A percentile compares a stretch with the other conserved stretches of the same genome.
Conservation (phyloP, 1,284 basidiomycete genomes). For the Cutaneotrichosporon daszewskae region DNA sequence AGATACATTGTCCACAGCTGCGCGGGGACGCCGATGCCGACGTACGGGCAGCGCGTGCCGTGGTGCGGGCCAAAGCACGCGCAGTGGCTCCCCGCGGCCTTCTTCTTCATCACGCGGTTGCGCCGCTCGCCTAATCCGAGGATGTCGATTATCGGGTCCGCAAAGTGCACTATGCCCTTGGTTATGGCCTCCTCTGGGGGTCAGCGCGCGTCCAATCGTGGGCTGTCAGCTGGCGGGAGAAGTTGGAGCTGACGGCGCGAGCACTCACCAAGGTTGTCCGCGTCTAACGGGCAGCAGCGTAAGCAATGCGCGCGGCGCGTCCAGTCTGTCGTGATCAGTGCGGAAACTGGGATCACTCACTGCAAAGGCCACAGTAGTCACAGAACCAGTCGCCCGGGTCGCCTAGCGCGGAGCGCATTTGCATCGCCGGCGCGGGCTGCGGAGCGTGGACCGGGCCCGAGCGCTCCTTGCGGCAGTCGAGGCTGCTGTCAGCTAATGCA, state of each 20-base stretch:
- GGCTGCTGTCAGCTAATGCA: neutral
- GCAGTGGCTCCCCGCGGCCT: neutral
- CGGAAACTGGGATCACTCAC: too few species aligned
- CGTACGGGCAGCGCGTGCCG: slow-evolving; percentile 8
- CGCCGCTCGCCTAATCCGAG: slow-evolving; percentile 5
- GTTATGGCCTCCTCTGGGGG: slow-evolving; percentile 10
- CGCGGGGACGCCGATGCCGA: slow-evolving; percentile 3
- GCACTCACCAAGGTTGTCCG: slow-evolving; percentile 10
- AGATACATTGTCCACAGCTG: slow-evolving; percentile 5
- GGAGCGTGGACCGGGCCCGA: neutral
- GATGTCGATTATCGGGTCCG: slow-evolving; percentile 11
- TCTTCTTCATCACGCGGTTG: slow-evolving; percentile 3
- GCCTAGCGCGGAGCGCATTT: slow-evolving; percentile 6
- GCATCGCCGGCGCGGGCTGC: neutral
- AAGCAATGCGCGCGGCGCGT: slow-evolving; percentile 11
- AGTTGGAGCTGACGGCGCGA: too few species aligned
- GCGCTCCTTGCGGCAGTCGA: neutral
- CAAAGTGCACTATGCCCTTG: slow-evolving; percentile 8
- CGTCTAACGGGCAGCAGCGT: slow-evolving; percentile 14
- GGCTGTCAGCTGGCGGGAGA: neutral
- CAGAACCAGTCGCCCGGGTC: slow-evolving; percentile 17
- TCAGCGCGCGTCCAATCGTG: too few species aligned
- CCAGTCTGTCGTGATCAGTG: slow-evolving; percentile 9
- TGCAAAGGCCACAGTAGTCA: slow-evolving; percentile 13
- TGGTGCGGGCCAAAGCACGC: slow-evolving; percentile 16